Base-by-base conservation (phyloP, 1,284 basidiomycete species). In the Hemileia vastatrix region DNA sequence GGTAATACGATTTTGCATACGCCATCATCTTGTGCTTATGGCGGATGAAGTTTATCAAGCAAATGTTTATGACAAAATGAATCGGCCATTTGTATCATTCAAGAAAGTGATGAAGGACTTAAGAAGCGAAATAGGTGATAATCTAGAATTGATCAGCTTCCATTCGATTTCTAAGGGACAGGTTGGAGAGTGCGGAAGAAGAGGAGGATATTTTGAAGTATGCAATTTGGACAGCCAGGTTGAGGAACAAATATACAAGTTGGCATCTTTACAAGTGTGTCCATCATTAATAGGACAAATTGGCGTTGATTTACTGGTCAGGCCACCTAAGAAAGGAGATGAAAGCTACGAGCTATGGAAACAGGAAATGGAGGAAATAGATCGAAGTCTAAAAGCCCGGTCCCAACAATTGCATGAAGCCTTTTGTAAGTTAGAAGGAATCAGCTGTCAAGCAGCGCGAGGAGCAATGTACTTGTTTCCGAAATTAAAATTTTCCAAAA, bases 111-210 rank as follows among this genome's bases (percentile, higher is more conserved):
- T 94, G 2, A n/a, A n/a, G n/a, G n/a, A n/a, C n/a, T n/a, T n/a
- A n/a, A n/a, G n/a, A n/a, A n/a, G n/a, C n/a, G 79, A 81, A 49
- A n/a, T n/a, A n/a, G n/a, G n/a, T n/a, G 65, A 75, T 19, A 70
- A 78, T 36, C 69, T 70, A 19, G 84, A 89, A 52, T 84, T 96
- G 72, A 81, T 95, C 54, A 90, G 87, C 55, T 95, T 94, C 84
- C 92, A 96, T 80, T 91, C 88, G 57, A 92, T 92, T 74, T 92
- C 88, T 60, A 96, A 96, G 78, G 92, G 92, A 63, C 88, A 94
- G 65, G 84, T 83, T 47, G 92, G 92, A 66, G 92, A 96, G 78
- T 96, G 92, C 76, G 92, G 92, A 9, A 82, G 92, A 40, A 82
- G 92, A 58, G 92, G 92, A 44, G 92, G 92, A 2, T 96, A 94